These are phyloP conservation scores for Globisporangium uncinulatum DNA, from an alignment of 352 stramenopile genomes.

Conservation along the genomic window DNA sequence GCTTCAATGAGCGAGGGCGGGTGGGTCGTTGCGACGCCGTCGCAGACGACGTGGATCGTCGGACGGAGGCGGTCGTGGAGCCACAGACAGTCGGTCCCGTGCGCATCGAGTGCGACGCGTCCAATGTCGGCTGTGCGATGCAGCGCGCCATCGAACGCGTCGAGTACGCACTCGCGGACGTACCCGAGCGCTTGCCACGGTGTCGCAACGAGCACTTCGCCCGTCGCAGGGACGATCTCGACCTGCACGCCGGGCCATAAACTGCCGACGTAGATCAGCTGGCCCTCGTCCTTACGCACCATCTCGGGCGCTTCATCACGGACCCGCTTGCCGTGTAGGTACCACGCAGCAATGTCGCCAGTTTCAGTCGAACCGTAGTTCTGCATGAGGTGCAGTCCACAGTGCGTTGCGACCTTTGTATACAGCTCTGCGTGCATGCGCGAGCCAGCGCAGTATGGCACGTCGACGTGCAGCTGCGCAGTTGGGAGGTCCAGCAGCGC, in stretches of 20 bases:
- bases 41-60: constrained; percentile 23
- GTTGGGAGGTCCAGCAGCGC: constrained; percentile 46
- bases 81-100: constrained; percentile 45
- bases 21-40: constrained; percentile 21
- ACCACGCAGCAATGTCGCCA: constrained; percentile 71
- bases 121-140: constrained; percentile 66
- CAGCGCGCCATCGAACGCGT: constrained; percentile 28
- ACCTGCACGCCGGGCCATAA: constrained; percentile 67
- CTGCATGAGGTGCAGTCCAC: constrained; percentile 68
- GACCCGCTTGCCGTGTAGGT: constrained; percentile 39
- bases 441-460: constrained; percentile 70
- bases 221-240: constrained; percentile 26
- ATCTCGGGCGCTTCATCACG: constrained; percentile 34
- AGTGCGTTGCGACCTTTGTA: constrained; percentile 39
- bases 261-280: constrained; percentile 51
- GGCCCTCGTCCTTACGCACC: constrained; percentile 8
- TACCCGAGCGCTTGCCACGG: constrained; percentile 81
- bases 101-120: constrained; percentile 8
- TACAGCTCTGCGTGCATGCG: constrained; percentile 54
- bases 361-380: constrained; percentile 87
- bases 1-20: constrained; percentile 36
- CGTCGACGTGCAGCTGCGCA: constrained; percentile 48
- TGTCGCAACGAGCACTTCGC: constrained; percentile 69
- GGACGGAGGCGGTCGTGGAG: constrained; percentile 60
- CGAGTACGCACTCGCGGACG: constrained; percentile 41